A percentile compares a stretch with the other conserved stretches of the same genome.
Conservation (phyloP, 768 basidiomycete genomes). For the Serpula lacrymans region DNA sequence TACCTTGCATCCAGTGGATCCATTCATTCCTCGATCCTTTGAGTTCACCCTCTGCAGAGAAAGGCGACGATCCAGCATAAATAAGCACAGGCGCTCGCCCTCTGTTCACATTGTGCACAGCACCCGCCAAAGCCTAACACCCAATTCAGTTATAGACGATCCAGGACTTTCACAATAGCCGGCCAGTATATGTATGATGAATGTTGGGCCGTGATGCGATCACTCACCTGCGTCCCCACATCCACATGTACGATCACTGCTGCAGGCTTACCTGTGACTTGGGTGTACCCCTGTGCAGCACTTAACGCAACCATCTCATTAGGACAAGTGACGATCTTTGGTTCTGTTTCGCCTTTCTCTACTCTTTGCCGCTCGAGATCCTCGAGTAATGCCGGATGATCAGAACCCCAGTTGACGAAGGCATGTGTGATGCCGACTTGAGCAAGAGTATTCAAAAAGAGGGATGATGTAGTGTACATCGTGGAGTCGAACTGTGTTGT, state of each 20-base stretch:
- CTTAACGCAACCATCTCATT: conserved; percentile 77
- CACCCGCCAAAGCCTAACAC: conserved; percentile 59
- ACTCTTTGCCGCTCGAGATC: conserved; percentile 58
- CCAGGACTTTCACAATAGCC: background rate
- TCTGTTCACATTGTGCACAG: conserved; percentile 68
- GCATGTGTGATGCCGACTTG: conserved; percentile 62
- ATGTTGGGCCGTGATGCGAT: too few species aligned
- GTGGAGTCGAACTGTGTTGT: conserved; percentile 2
- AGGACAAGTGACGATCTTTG: conserved; percentile 63
- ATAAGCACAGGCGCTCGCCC: conserved; percentile 62
- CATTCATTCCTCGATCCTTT: conserved; percentile 68
- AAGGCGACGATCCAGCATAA: conserved; percentile 69
- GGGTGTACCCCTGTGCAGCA: conserved; percentile 69
- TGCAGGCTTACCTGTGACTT: conserved; percentile 62
- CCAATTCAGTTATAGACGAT: background rate
- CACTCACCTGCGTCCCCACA: conserved; percentile 61
- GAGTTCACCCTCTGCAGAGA: conserved; percentile 51
- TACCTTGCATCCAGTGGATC: conserved; percentile 73
- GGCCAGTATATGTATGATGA: too few species aligned
- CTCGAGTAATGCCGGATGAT: conserved; percentile 70
- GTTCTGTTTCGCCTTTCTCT: conserved; percentile 31
- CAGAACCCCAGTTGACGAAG: conserved; percentile 77
- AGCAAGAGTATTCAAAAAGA: conserved; percentile 54
- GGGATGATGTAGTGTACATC: conserved; percentile 58
- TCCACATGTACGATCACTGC: conserved; percentile 76